Percentiles rank a stretch among this genome's conserved stretches.
Conservation (phyloP, 805 yeast genomes). For the Deakozyma indianensis region DNA sequence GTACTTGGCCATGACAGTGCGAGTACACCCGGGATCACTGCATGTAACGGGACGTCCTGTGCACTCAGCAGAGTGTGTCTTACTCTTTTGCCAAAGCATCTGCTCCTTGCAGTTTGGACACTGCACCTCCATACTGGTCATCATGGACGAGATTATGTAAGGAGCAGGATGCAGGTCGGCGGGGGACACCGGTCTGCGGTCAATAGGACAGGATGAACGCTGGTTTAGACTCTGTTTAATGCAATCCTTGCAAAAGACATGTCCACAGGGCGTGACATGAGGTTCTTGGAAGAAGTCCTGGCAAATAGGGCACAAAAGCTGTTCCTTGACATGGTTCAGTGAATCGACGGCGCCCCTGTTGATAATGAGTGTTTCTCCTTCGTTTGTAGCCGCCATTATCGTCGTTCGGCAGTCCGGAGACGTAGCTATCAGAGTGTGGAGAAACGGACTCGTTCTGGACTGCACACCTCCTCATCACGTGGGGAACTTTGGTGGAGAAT, state of each 20-base stretch:
- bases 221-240: constrained; percentile 14
- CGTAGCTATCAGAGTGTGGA: no score
- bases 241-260: constrained; percentile 49
- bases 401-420: no score
- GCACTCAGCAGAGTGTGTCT: not conserved
- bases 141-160: constrained; percentile 39
- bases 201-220: constrained; percentile 39
- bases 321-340: constrained; percentile 11
- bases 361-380: no score
- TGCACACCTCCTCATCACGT: no score
- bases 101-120: constrained; percentile 31
- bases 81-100: not conserved
- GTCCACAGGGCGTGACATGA: constrained; percentile 50
- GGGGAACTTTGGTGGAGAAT: no score
- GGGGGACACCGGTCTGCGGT: constrained; percentile 34
- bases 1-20: not conserved
- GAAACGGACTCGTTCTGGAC: no score
- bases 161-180: constrained; percentile 37
- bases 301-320: constrained; percentile 45
- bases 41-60: not conserved
- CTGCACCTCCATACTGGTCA: constrained; percentile 43
- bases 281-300: constrained; percentile 50
- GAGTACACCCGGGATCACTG: not conserved
- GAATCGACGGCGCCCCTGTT: constrained; percentile 19
- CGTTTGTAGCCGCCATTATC: no score